These are phyloP conservation scores for Naganishia friedmannii DNA, from an alignment of 768 basidiomycete species.

Conservation along the genomic window DNA sequence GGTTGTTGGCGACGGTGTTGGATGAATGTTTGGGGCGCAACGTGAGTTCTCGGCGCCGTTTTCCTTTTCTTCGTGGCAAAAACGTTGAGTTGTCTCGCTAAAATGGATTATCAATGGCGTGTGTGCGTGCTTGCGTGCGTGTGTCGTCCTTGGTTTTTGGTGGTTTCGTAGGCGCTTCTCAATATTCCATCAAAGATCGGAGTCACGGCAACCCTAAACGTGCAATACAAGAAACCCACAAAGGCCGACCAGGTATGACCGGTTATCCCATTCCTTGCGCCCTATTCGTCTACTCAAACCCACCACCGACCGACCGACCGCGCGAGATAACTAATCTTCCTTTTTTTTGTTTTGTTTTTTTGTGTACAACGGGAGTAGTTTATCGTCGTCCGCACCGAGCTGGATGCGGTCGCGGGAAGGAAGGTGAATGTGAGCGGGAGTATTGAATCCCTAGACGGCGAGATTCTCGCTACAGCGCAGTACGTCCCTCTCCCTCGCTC, in stretches of 20 bases:
- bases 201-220: conserved; percentile 78
- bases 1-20: conserved; percentile 79
- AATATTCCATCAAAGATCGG: conserved; percentile 86
- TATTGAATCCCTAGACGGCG: conserved; percentile 79
- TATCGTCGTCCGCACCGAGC: conserved; percentile 70
- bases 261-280: background rate
- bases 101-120: too few relatives aligned
- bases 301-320: too few relatives aligned
- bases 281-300: background rate
- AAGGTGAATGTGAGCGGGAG: conserved; percentile 69
- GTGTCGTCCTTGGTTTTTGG: too few relatives aligned
- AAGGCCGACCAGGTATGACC: conserved; percentile 73
- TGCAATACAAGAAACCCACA: conserved; percentile 83
- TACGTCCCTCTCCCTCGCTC: conserved; percentile 54
- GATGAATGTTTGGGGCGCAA: conserved; percentile 78
- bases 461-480: conserved; percentile 75
- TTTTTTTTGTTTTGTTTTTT: too few relatives aligned
- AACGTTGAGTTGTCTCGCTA: too few relatives aligned
- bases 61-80: background rate
- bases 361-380: conserved; percentile 57
- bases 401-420: conserved; percentile 69
- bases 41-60: conserved; percentile 56
- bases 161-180: conserved; percentile 83
- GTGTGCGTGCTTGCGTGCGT: too few relatives aligned
- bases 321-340: too few relatives aligned